Percentiles rank a stretch among this genome's conserved stretches.
Evolutionary conservation across 805 yeast genomes (phyloP).

Genomic region (Pichia californica): DNA sequence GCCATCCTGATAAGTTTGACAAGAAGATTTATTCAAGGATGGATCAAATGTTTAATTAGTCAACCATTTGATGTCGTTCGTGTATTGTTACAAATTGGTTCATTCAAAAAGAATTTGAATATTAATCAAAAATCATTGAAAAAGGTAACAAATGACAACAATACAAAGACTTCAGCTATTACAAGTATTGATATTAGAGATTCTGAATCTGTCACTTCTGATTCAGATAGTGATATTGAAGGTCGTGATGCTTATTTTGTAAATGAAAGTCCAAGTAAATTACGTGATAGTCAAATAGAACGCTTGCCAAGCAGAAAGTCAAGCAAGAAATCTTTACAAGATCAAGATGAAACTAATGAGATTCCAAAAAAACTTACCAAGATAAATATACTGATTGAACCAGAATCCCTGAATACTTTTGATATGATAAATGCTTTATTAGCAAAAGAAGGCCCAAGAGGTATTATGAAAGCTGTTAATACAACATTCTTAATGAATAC

Average conservation of each 20-base stretch:
- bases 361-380: conserved; percentile 3
- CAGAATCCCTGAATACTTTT: conserved; percentile 53
- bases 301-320: conserved; percentile 17
- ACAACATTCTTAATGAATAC: conserved; percentile 77
- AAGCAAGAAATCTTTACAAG: neutral
- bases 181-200: conserved; percentile 27
- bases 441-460: conserved; percentile 66
- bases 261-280: conserved; percentile 16
- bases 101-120: conserved; percentile 33
- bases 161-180: no score
- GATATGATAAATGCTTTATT: conserved; percentile 59
- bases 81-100: conserved; percentile 74
- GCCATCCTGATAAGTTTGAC: conserved; percentile 52
- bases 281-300: conserved; percentile 27
- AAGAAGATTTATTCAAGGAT: conserved; percentile 58
- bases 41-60: conserved; percentile 58
- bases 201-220: neutral
- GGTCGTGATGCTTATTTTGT: conserved; percentile 19
- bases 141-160: neutral
- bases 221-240: conserved; percentile 14
- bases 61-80: conserved; percentile 89
- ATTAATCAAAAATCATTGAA: neutral
- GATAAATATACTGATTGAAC: conserved; percentile 32
- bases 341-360: neutral
- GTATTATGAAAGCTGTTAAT: conserved; percentile 67